Conservation (phyloP, 306 rosid genomes). For the Spatholobus suberectus region DNA sequence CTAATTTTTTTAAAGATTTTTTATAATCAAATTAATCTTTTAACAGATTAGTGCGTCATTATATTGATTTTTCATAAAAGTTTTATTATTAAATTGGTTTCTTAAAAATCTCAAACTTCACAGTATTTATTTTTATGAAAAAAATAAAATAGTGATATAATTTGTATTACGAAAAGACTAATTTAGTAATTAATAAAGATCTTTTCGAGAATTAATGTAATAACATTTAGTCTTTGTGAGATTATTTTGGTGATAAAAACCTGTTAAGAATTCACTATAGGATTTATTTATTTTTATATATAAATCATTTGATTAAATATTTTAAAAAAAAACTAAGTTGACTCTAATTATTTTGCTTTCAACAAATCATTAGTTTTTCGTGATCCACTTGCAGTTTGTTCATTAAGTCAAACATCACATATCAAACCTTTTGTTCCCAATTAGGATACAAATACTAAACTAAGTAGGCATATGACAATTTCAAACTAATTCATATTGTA, state of each 20-base stretch:
- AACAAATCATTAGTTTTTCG: conserved; percentile 16
- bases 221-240: background rate
- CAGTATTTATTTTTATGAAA: background rate
- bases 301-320: background rate
- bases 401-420: background rate
- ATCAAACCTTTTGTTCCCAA: conserved; percentile 22
- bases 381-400: background rate
- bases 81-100: background rate
- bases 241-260: background rate
- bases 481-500: background rate
- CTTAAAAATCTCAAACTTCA: background rate
- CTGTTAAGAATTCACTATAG: background rate
- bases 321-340: background rate
- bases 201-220: background rate
- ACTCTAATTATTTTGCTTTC: conserved; percentile 16
- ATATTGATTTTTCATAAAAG: background rate
- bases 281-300: background rate
- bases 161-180: background rate
- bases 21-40: background rate
- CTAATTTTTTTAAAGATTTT: background rate
- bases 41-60: background rate
- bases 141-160: background rate
- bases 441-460: conserved; percentile 25
- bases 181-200: background rate
- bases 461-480: conserved; percentile 7